phyloP scores from a whole-genome alignment of 768 basidiomycete genomes.

The Xerocomus spinulosus region DNA sequence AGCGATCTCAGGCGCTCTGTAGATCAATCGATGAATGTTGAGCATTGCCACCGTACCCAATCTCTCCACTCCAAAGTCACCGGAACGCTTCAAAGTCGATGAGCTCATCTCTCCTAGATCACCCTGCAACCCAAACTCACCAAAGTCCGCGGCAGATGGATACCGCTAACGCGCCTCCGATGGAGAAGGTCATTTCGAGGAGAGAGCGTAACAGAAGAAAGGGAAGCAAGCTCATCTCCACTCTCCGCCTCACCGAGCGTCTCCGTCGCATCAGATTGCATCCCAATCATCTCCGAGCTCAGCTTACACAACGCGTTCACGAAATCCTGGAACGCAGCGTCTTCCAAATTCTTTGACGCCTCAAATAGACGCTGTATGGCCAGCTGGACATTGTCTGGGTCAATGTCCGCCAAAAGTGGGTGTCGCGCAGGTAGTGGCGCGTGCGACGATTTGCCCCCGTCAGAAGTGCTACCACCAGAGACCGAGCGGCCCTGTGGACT shows the following conservation, averaged over 20 bases:
- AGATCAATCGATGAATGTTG: slow-evolving; percentile 86
- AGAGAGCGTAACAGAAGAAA: slow-evolving; percentile 35
- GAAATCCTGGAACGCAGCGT: slow-evolving; percentile 77
- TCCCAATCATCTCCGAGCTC: slow-evolving; percentile 89
- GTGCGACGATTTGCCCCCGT: slow-evolving; percentile 17
- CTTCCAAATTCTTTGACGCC: slow-evolving; percentile 77
- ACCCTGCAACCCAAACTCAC: slow-evolving; percentile 39
- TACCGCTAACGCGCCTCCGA: slow-evolving; percentile 79
- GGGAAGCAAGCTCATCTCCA: slow-evolving; percentile 31
- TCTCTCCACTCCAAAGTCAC: slow-evolving; percentile 91
- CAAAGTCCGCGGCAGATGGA: slow-evolving; percentile 74
- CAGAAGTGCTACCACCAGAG: slow-evolving; percentile 28
- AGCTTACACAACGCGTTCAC: slow-evolving; percentile 73
- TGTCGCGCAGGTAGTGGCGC: slow-evolving; percentile 38
- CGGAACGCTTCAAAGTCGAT: slow-evolving; percentile 55
- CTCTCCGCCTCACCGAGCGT: slow-evolving; percentile 29
- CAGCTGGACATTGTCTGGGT: slow-evolving; percentile 66
- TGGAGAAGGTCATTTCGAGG: slow-evolving; percentile 44
- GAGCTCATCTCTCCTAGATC: background rate
- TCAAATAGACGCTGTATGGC: slow-evolving; percentile 86
- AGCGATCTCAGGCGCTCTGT: slow-evolving; percentile 74
- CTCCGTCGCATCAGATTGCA: slow-evolving; percentile 53
- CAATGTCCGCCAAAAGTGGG: slow-evolving; percentile 66
- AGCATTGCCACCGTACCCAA: slow-evolving; percentile 73
- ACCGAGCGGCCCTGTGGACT: slow-evolving; percentile 36